Base-by-base conservation (phyloP, 495 filamentous ascomycete species). In the Neurospora tetrasperma region DNA sequence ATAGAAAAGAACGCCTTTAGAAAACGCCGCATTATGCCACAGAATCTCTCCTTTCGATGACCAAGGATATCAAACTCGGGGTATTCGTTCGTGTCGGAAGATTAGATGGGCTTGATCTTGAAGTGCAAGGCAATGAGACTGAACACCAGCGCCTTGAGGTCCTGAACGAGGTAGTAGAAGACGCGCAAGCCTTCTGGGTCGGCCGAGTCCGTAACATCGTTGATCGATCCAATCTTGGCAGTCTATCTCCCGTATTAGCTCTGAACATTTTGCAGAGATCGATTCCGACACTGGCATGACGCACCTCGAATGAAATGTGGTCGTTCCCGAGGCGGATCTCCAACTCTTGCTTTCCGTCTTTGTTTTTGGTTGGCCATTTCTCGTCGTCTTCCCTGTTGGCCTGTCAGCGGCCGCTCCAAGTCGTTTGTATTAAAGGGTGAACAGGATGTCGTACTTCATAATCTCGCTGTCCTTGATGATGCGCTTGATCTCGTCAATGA, bases 331-430 rank as follows among this genome's bases (percentile, higher is more conserved):
- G 76, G 23, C 94, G 88, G 71, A 99, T 98, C 80, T 99, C 96
- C 70, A 99, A 86, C 83, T 99, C 96, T 78, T 98, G 96, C 70
- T 95, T 89, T 54, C 96, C 96, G 79, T 99, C 96, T 84, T 98
- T 98, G 84, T 98, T 98, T 88, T 98, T 99, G 82, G 94, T 93
- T 2, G 96, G 96, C 96, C 96, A 99, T 82, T 97, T 97, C n/a
- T 89, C 90, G 78, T 99, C 96, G 79, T 98, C 96, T 88, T 99
- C 96, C 87, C 94, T 97, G 76, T 74, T 40, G 20, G 23, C 16
- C 46, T 41, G 70, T 86, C 73, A 86, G 80, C 74, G n/a, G 31
- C 43, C 16, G 35, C 12, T 35, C 10, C 16, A 11, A 4, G n/a
- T 59, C 31, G 10, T 43, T 40, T 42, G 1, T 42, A 38, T 3